These are phyloP conservation scores for Pseudisothecium myosuroides DNA, from an alignment of 225 moss, liverwort and hornwort species.

Conservation along the genomic window DNA sequence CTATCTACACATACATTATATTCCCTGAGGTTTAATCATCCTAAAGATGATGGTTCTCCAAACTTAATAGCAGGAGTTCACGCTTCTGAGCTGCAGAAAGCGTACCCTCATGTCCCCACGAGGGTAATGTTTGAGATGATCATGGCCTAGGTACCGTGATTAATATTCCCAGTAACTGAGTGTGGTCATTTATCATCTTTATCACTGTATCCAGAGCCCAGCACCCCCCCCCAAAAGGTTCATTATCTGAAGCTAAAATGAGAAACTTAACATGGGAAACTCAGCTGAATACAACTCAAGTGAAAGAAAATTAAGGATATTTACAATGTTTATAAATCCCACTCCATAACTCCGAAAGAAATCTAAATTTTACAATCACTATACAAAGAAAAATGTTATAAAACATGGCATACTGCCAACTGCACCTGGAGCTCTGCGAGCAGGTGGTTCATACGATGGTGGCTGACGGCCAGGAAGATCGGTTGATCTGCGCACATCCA, in stretches of 20 bases:
- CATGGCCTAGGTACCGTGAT: neutral
- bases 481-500: constrained; percentile 33
- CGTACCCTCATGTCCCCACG: neutral
- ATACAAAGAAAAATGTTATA: neutral
- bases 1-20: neutral
- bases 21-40: neutral
- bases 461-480: constrained; percentile 24
- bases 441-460: constrained; percentile 18
- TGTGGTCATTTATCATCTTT: neutral
- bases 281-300: neutral
- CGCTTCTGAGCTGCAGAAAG: neutral
- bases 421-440: constrained; percentile 32
- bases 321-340: neutral
- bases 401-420: neutral
- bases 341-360: neutral
- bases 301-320: neutral
- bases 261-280: neutral
- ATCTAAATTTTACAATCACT: neutral
- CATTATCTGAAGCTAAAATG: neutral
- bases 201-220: neutral
- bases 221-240: neutral
- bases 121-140: neutral
- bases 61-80: neutral
- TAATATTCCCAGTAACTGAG: neutral
- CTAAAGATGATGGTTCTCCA: neutral